Evolutionary conservation across 2,329 filamentous ascomycete species (phyloP).

Genomic region (Penicillium freii): DNA sequence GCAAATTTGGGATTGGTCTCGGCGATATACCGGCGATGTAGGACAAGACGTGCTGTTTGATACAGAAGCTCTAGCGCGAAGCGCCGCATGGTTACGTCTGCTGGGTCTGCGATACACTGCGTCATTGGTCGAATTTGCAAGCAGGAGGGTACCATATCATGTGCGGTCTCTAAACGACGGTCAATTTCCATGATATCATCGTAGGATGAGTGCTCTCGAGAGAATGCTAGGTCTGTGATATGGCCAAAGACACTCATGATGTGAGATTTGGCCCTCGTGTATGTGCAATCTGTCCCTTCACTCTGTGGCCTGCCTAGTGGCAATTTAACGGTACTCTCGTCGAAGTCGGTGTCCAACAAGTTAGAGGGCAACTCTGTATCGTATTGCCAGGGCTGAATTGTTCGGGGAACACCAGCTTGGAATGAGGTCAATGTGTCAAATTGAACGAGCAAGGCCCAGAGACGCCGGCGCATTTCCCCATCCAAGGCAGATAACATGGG

Average conservation of each 20-base stretch:
- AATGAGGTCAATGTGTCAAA: slow-evolving; percentile 62
- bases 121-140: slow-evolving; percentile 28
- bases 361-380: slow-evolving; percentile 61
- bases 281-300: slow-evolving; percentile 52
- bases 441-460: slow-evolving; percentile 48
- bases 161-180: slow-evolving; percentile 34
- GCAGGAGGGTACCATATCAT: slow-evolving; percentile 22
- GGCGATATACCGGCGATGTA: slow-evolving; percentile 56
- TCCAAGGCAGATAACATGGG: slow-evolving; percentile 54
- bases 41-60: slow-evolving; percentile 51
- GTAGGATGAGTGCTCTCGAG: slow-evolving; percentile 34
- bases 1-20: slow-evolving; percentile 38
- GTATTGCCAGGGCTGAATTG: slow-evolving; percentile 59
- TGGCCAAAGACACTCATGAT: slow-evolving; percentile 39
- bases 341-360: slow-evolving; percentile 60
- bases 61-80: slow-evolving; percentile 54
- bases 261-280: slow-evolving; percentile 37
- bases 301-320: slow-evolving; percentile 53
- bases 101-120: slow-evolving; percentile 48
- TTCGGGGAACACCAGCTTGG: slow-evolving; percentile 63
- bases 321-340: slow-evolving; percentile 49
- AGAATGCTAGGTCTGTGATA: slow-evolving; percentile 39
- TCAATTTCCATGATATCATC: slow-evolving; percentile 40
- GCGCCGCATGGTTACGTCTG: slow-evolving; percentile 52
- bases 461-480: slow-evolving; percentile 53